Conservation (phyloP, 2,329 filamentous ascomycete genomes). For the Juglanconis juglandina region DNA sequence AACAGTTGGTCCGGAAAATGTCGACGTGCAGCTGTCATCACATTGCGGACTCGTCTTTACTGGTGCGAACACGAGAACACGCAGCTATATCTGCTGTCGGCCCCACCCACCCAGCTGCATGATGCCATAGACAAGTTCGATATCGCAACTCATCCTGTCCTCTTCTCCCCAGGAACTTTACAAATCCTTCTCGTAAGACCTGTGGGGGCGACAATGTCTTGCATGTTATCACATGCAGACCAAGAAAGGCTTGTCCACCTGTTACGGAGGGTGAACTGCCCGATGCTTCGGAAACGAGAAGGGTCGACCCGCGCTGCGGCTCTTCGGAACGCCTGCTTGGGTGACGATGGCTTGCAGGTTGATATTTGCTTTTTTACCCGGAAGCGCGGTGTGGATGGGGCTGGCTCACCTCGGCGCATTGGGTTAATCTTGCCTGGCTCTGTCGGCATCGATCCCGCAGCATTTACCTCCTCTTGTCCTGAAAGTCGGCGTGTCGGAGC, state of each 20-base stretch:
- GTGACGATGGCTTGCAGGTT: neutral
- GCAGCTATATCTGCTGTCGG: neutral
- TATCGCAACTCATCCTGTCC: slow-evolving; percentile 4
- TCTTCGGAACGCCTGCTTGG: neutral
- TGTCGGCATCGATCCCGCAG: neutral
- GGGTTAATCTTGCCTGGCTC: neutral
- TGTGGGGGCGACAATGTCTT: too few species aligned
- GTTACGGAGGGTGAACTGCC: neutral
- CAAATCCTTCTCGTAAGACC: too few species aligned
- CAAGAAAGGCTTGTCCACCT: neutral
- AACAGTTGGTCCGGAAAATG: slow-evolving; percentile 5
- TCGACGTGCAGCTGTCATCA: slow-evolving; percentile 8
- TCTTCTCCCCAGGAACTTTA: neutral
- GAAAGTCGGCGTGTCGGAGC: slow-evolving; percentile 10
- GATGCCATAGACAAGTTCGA: slow-evolving; percentile 1
- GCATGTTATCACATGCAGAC: too few species aligned
- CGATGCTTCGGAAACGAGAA: neutral
- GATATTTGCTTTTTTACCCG: neutral
- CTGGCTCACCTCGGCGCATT: neutral
- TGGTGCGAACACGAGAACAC: neutral
- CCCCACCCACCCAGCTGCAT: slow-evolving; percentile 5
- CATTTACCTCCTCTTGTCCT: neutral
- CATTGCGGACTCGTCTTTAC: neutral
- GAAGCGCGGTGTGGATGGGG: neutral
- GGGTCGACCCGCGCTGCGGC: neutral